These are phyloP conservation scores for Candida sonorensis DNA, from an alignment of 805 yeast genomes.

Conservation along the genomic window DNA sequence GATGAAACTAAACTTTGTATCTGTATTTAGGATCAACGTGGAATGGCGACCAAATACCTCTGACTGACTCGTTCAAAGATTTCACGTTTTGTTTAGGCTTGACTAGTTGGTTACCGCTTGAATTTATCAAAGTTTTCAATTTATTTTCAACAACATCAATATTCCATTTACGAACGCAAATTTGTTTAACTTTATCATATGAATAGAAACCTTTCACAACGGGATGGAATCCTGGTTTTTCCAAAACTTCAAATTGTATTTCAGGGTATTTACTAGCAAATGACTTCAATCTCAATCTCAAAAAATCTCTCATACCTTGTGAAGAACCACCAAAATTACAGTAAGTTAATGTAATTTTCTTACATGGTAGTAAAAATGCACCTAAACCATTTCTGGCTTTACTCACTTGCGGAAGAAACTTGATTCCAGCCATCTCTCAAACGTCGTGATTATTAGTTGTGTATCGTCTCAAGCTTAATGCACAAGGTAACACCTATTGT, in stretches of 20 bases:
- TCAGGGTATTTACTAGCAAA: slow-evolving; percentile 58
- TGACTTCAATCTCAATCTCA: slow-evolving; percentile 43
- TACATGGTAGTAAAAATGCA: slow-evolving; percentile 69
- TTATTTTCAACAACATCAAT: slow-evolving; percentile 57
- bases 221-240: slow-evolving; percentile 76
- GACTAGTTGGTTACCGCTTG: slow-evolving; percentile 57
- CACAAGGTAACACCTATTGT: too few species aligned
- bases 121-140: slow-evolving; percentile 53
- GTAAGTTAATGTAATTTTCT: slow-evolving; percentile 65
- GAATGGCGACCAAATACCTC: slow-evolving; percentile 98
- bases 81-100: slow-evolving; percentile 73
- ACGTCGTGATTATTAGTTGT: too few species aligned
- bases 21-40: slow-evolving; percentile 55
- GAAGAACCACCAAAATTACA: slow-evolving; percentile 98
- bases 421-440: slow-evolving; percentile 42
- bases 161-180: slow-evolving; percentile 73
- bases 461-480: too few species aligned
- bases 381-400: slow-evolving; percentile 72
- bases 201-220: slow-evolving; percentile 53
- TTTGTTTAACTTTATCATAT: slow-evolving; percentile 28
- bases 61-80: slow-evolving; percentile 73
- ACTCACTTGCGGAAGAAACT: slow-evolving; percentile 52
- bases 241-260: slow-evolving; percentile 63
- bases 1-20: slow-evolving; percentile 39
- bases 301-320: slow-evolving; percentile 64